A percentile compares a stretch with the other conserved stretches of the same genome.
Conservation (phyloP, 129 eudicot genomes). For the Daucus carota region DNA sequence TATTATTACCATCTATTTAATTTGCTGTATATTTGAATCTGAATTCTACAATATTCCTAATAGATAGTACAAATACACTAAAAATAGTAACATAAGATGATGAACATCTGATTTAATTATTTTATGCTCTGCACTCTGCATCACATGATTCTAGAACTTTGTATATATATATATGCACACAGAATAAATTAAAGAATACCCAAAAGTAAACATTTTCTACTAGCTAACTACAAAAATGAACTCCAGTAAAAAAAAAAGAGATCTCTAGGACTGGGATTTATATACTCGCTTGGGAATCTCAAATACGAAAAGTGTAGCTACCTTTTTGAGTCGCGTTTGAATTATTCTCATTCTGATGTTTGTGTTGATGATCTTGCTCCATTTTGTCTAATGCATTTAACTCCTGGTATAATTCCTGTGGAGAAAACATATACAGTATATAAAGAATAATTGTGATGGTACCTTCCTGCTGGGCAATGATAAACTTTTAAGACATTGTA, state of each 20-base stretch:
- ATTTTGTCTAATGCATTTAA: slow-evolving; percentile 50
- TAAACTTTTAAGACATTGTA: neutral
- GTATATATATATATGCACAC: neutral
- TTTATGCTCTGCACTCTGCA: too few relatives aligned
- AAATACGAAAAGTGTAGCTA: slow-evolving; percentile 14
- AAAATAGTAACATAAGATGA: too few relatives aligned
- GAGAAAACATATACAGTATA: slow-evolving; percentile 8
- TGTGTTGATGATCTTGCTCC: slow-evolving; percentile 61
- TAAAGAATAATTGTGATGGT: neutral
- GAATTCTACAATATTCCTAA: too few relatives aligned
- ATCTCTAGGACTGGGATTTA: neutral
- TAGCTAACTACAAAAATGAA: neutral
- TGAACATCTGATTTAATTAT: too few relatives aligned
- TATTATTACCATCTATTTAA: neutral
- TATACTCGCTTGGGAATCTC: neutral
- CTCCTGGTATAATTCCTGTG: slow-evolving; percentile 77
- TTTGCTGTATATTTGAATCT: too few relatives aligned
- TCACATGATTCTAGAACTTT: neutral
- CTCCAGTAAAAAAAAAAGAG: neutral
- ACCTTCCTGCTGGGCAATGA: neutral
- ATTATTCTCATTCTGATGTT: slow-evolving; percentile 35
- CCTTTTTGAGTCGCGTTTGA: slow-evolving; percentile 39
- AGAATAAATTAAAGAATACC: too few relatives aligned
- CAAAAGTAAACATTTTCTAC: too few relatives aligned
- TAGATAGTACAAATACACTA: too few relatives aligned